These are phyloP conservation scores for Brassica balearica DNA, from an alignment of 441 rosid species.

Conservation along the genomic window DNA sequence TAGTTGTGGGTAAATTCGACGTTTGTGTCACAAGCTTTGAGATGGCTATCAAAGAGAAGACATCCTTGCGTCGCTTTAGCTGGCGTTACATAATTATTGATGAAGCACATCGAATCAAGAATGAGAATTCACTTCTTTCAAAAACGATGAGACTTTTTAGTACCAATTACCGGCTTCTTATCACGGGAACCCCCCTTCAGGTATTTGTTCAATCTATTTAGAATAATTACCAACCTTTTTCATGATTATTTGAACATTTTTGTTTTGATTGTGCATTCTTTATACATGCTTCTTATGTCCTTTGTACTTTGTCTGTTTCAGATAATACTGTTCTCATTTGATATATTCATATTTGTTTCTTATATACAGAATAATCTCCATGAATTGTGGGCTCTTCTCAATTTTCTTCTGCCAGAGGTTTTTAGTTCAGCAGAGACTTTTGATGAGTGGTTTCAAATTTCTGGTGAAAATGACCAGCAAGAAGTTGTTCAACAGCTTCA, in stretches of 20 bases:
- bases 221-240: neutral
- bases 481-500: constrained; percentile 14
- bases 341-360: neutral
- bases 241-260: neutral
- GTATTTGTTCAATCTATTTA: constrained; percentile 45
- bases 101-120: constrained; percentile 99
- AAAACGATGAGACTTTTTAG: constrained; percentile 95
- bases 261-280: neutral
- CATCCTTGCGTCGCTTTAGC: constrained; percentile 90
- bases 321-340: neutral
- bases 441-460: constrained; percentile 14
- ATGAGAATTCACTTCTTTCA: constrained; percentile 96
- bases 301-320: neutral
- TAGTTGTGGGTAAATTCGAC: constrained; percentile 98
- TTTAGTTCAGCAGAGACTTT: constrained; percentile 10
- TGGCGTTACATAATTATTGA: constrained; percentile 99
- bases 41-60: constrained; percentile 99
- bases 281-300: neutral
- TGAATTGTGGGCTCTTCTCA: constrained; percentile 12
- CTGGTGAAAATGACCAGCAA: constrained; percentile 17
- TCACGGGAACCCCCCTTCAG: constrained; percentile 99
- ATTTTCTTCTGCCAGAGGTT: constrained; percentile 5
- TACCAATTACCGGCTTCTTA: constrained; percentile 96
- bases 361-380: constrained; percentile 7
- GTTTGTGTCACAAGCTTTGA: constrained; percentile 99